phyloP scores from a whole-genome alignment of 148 eudicot genomes.

The Rhododendron henanense region DNA sequence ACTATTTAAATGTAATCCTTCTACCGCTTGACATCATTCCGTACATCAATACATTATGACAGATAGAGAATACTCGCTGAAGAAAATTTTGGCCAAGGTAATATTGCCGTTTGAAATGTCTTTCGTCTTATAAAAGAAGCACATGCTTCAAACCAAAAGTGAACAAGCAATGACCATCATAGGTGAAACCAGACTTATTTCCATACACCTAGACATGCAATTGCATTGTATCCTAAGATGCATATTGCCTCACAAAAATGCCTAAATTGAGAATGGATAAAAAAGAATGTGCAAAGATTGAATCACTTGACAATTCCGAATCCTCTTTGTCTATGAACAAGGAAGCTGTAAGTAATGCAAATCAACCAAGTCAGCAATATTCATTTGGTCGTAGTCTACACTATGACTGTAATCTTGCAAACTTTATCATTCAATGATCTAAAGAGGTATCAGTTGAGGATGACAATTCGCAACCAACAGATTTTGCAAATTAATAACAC shows the following conservation, averaged over 20 bases:
- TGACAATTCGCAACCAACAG: too few relatives aligned
- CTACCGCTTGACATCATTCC: neutral
- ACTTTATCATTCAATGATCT: neutral
- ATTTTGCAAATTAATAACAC: neutral
- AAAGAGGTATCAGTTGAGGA: neutral
- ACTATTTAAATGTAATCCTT: too few relatives aligned
- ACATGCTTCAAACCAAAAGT: neutral
- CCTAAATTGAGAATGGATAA: too few relatives aligned
- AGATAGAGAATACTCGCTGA: neutral
- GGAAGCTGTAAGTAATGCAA: too few relatives aligned
- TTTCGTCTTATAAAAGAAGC: neutral
- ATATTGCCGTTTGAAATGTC: neutral
- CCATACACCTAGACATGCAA: neutral
- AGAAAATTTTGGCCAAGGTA: neutral
- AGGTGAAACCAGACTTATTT: neutral
- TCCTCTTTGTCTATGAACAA: too few relatives aligned
- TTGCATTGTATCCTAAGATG: neutral
- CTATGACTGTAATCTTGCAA: neutral
- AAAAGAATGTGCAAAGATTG: too few relatives aligned
- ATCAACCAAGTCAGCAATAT: too few relatives aligned
- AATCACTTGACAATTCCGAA: too few relatives aligned
- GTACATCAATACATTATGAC: neutral
- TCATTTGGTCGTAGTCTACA: neutral
- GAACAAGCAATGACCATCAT: neutral
- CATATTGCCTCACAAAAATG: neutral